Evolutionary conservation across 139 green algal species (phyloP).

Genomic region (Ettlia oleoabundans): DNA sequence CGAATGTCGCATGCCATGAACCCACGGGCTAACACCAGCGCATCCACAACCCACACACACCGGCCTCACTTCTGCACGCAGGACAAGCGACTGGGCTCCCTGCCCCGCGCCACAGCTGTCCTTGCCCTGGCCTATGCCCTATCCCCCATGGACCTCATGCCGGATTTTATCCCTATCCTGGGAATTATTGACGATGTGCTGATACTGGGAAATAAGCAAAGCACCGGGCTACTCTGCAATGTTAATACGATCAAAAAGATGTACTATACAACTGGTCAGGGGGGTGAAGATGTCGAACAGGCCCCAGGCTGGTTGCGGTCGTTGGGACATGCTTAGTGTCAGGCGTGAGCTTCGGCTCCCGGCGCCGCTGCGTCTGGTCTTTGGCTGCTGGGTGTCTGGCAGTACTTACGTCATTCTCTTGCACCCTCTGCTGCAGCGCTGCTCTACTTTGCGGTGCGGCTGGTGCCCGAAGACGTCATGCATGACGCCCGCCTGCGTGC

Average conservation of each 20-base stretch:
- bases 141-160: constrained; percentile 64
- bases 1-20: too few relatives aligned
- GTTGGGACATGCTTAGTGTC: too few relatives aligned
- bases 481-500: neutral
- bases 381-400: too few relatives aligned
- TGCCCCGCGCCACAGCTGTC: neutral
- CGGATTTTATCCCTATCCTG: constrained; percentile 67
- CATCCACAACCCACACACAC: neutral
- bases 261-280: too few relatives aligned
- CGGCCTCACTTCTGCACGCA: neutral
- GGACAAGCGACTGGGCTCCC: neutral
- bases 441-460: constrained; percentile 7
- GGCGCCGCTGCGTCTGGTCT: neutral
- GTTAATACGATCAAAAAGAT: too few relatives aligned
- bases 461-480: constrained; percentile 11
- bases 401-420: too few relatives aligned
- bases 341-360: too few relatives aligned
- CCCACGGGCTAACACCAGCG: too few relatives aligned
- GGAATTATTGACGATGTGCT: constrained; percentile 64
- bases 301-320: too few relatives aligned
- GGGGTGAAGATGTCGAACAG: too few relatives aligned
- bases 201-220: constrained; percentile 53
- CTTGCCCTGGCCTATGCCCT: constrained; percentile 52
- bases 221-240: too few relatives aligned
- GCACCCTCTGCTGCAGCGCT: constrained; percentile 17